phyloP scores from a whole-genome alignment of 2,329 filamentous ascomycete species.

The Xylaria sp. region DNA sequence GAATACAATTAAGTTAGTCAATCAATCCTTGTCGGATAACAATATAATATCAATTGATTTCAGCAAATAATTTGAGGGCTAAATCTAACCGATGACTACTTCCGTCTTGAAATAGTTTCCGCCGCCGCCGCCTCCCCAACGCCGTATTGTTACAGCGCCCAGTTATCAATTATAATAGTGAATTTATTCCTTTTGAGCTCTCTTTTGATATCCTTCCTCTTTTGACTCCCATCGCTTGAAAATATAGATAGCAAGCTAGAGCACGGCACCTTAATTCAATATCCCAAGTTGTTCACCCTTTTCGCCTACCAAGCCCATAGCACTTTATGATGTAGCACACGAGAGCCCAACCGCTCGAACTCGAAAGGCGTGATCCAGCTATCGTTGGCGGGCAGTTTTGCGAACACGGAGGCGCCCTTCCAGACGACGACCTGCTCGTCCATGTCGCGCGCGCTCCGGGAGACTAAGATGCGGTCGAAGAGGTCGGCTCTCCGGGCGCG shows the following conservation, averaged over 20 bases:
- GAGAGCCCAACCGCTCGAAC: slow-evolving; percentile 84
- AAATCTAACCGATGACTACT: slow-evolving; percentile 9
- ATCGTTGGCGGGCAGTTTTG: slow-evolving; percentile 90
- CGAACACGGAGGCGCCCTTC: slow-evolving; percentile 98
- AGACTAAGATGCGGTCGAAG: slow-evolving; percentile 69
- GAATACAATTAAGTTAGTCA: too few species aligned
- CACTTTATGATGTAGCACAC: slow-evolving; percentile 86
- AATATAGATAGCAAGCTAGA: slow-evolving; percentile 1
- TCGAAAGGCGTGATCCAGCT: slow-evolving; percentile 91
- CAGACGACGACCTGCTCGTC: slow-evolving; percentile 97
- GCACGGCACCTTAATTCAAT: not conserved
- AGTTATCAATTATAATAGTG: not conserved
- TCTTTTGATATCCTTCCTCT: not conserved
- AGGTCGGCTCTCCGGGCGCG: slow-evolving; percentile 72
- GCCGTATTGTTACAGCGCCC: slow-evolving; percentile 14
- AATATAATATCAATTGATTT: not conserved
- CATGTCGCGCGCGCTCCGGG: slow-evolving; percentile 84
- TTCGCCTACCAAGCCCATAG: slow-evolving; percentile 66
- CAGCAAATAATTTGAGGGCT: not conserved
- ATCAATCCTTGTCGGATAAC: too few species aligned
- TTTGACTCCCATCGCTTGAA: not conserved
- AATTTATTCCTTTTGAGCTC: not conserved
- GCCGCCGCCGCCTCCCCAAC: slow-evolving; percentile 12
- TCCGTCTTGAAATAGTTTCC: not conserved
- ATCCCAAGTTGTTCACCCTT: not conserved